These are phyloP conservation scores for Blastomyces percursus DNA, from an alignment of 2,329 filamentous ascomycete species.

Conservation along the genomic window DNA sequence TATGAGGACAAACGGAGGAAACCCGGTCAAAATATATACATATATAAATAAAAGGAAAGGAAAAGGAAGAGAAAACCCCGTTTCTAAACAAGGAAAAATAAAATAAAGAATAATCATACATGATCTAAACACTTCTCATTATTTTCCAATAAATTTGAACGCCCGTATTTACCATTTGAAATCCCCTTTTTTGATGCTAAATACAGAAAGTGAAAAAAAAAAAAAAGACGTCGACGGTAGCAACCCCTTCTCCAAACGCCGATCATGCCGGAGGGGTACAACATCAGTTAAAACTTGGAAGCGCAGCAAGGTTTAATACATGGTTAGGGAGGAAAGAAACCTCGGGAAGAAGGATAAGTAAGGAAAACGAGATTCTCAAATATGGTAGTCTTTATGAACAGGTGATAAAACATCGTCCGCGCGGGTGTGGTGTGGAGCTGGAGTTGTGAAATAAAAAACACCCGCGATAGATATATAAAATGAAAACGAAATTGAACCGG, in stretches of 20 bases:
- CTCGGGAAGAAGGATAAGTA: not conserved
- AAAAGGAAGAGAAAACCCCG: not conserved
- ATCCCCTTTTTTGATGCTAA: not conserved
- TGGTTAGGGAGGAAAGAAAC: not conserved
- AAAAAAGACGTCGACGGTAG: not conserved
- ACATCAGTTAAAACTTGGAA: not conserved
- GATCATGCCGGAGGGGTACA: constrained; percentile 6
- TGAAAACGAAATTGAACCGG: not conserved
- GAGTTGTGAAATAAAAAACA: not conserved
- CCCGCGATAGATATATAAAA: not conserved
- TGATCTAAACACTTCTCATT: not conserved
- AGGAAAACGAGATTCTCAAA: not conserved
- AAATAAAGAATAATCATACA: not conserved
- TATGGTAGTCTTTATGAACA: not conserved
- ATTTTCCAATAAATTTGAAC: not conserved
- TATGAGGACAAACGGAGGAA: too few species aligned
- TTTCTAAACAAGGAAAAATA: not conserved
- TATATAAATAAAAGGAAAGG: not conserved
- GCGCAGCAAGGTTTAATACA: not conserved
- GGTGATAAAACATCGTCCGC: not conserved
- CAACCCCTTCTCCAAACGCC: constrained; percentile 8
- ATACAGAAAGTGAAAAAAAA: not conserved
- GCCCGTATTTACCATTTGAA: not conserved
- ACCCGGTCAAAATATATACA: too few species aligned
- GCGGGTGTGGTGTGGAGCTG: not conserved